Evolutionary conservation across 352 stramenopile genomes (phyloP).

Genomic region (Aphanomyces stellatus): DNA sequence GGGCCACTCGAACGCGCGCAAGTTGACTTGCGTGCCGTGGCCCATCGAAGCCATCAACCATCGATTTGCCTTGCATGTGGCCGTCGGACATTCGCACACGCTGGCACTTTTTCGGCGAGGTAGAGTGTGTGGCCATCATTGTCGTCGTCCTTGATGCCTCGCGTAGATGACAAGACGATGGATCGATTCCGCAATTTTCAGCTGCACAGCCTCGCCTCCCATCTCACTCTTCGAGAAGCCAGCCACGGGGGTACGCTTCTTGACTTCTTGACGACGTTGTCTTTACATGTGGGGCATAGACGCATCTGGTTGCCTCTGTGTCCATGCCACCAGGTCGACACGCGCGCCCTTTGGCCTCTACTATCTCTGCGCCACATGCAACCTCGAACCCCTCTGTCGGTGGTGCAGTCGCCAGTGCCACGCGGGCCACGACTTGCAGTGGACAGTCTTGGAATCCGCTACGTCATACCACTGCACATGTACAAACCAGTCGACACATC

Average conservation of each 20-base stretch:
- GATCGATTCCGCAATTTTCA: constrained; percentile 65
- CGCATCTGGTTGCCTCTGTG: too few species aligned
- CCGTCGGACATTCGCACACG: constrained; percentile 42
- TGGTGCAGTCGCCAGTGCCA: constrained; percentile 48
- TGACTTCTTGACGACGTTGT: too few species aligned
- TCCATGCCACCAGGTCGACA: too few species aligned
- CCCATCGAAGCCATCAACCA: constrained; percentile 24
- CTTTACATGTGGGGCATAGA: neutral
- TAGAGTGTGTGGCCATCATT: constrained; percentile 19
- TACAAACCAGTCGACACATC: neutral
- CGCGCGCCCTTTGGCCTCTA: constrained; percentile 34
- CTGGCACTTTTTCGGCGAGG: constrained; percentile 45
- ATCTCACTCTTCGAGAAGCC: neutral
- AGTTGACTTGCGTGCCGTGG: constrained; percentile 53
- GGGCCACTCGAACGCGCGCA: constrained; percentile 29
- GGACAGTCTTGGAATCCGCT: constrained; percentile 5
- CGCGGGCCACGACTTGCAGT: constrained; percentile 24
- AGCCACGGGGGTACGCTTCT: too few species aligned
- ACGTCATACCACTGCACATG: neutral
- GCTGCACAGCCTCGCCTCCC: constrained; percentile 25
- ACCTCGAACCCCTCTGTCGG: constrained; percentile 35
- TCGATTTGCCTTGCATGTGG: constrained; percentile 46
- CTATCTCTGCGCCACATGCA: constrained; percentile 40
- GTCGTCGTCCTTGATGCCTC: neutral
- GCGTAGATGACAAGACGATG: constrained; percentile 15